Conservation (phyloP, 2,329 filamentous ascomycete genomes). For the Diaporthe velutina region DNA sequence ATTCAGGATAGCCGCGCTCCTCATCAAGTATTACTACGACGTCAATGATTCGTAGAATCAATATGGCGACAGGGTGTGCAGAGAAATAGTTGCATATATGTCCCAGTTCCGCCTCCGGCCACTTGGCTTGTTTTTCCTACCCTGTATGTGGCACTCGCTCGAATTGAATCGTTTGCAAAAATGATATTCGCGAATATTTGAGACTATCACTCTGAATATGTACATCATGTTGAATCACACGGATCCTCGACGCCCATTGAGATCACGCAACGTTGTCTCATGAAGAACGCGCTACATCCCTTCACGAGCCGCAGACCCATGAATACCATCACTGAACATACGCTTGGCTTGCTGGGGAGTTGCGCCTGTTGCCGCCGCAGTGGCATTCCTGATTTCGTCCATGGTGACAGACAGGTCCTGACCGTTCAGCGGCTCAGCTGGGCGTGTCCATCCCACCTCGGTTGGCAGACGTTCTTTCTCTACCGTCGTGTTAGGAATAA, state of each 20-base stretch:
- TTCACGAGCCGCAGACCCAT: constrained; percentile 7
- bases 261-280: not conserved
- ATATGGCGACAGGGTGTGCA: not conserved
- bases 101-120: not conserved
- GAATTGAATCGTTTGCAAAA: no score
- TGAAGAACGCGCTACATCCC: not conserved
- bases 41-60: no score
- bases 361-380: not conserved
- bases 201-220: not conserved
- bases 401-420: not conserved
- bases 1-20: no score
- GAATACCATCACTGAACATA: constrained; percentile 13
- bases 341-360: constrained; percentile 19
- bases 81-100: no score
- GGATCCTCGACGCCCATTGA: not conserved
- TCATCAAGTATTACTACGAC: no score
- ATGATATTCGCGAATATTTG: not conserved
- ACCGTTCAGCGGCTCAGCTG: not conserved
- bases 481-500: constrained; percentile 9
- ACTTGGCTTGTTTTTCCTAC: not conserved
- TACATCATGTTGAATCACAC: not conserved
- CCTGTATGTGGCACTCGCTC: not conserved
- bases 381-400: constrained; percentile 17
- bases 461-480: constrained; percentile 43
- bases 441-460: constrained; percentile 41